A percentile compares a stretch with the other conserved stretches of the same genome.
phyloP scores from a whole-genome alignment of 176 grass and related monocot species.

The Oryza glumipatula region DNA sequence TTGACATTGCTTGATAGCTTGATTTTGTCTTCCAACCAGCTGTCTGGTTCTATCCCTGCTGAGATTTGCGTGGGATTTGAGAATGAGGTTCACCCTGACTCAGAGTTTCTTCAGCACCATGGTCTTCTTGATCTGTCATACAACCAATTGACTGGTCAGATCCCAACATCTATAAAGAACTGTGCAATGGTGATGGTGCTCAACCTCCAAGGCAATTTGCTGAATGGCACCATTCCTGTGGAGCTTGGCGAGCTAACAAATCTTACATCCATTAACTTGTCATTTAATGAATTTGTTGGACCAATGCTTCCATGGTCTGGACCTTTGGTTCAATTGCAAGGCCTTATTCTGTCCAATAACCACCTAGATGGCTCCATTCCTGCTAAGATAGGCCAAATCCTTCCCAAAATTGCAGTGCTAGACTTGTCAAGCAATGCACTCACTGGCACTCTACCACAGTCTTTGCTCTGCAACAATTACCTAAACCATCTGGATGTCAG shows the following conservation, averaged over 20 bases:
- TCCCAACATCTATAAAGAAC: conserved; percentile 69
- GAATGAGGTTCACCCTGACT: conserved; percentile 70
- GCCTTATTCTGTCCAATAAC: conserved; percentile 85
- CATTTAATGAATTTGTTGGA: conserved; percentile 71
- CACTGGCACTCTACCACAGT: conserved; percentile 65
- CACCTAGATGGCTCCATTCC: conserved; percentile 75
- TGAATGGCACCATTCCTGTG: conserved; percentile 76
- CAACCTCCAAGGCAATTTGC: conserved; percentile 74
- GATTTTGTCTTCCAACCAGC: conserved; percentile 79
- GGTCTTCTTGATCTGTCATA: conserved; percentile 91
- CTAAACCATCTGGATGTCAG: conserved; percentile 78
- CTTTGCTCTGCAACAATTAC: conserved; percentile 59
- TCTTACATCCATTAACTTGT: conserved; percentile 73
- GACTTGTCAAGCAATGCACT: conserved; percentile 82
- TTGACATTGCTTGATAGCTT: conserved; percentile 82
- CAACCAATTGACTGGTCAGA: conserved; percentile 72
- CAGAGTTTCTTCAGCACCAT: conserved; percentile 92
- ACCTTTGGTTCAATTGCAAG: conserved; percentile 69
- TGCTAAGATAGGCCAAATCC: conserved; percentile 53
- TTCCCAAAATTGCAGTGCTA: conserved; percentile 74
- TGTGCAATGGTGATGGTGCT: conserved; percentile 71
- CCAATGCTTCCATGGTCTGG: conserved; percentile 58
- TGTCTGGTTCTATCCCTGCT: conserved; percentile 75
- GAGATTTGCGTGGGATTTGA: conserved; percentile 79
- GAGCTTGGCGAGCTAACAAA: conserved; percentile 79